Base-by-base conservation (phyloP, 1,284 basidiomycete species). In the Pseudozyma sp. region DNA sequence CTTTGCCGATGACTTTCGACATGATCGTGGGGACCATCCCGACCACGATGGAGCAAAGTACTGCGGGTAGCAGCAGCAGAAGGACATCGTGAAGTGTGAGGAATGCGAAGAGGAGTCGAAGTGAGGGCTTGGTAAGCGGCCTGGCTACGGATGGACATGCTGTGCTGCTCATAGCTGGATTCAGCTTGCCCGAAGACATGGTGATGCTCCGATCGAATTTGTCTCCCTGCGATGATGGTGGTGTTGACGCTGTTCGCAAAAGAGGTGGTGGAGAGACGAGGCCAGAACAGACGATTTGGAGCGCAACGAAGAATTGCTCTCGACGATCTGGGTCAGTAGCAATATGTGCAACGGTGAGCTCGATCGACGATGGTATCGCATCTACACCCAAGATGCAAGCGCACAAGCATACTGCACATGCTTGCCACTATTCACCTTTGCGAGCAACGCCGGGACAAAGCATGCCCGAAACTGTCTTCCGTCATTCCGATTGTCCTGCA, bases 1-100 rank as follows among this genome's bases (percentile, higher is more conserved):
- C 90, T 55, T 92, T 88, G 33, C 96, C 95, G 71, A 98, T 87
- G 71, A 96, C 89, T 55, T 90, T 88, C 7, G 96, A 95, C 94
- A 98, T 97, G 87, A 92, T 92, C 0, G 96, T 93, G 0, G 92
- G 93, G 39, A 97, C 88, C 39, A 90, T 89, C 45, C 94, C 92
- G 0, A 90, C 88, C 44, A 89, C 85, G 42, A 93, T 64, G 5
- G 93, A 92, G 30, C 90, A 87, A 45, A 89, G 17, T 54, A 92
- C 75, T 4, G 92, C 94, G 1, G 95, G 95, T 30, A 91, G 71
- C 54, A 95, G 55, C 16, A 81, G 53, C 1, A 79, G 34, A 2
- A 68, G 7, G 19, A 55, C 56, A 60, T 84, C 78, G 2, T 51
- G 58, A 13, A 51, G 35, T 10, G 72, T 44, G 17, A 80, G 60